phyloP scores from a whole-genome alignment of 2,329 filamentous ascomycete genomes.

The Aspergillus aculeatus region DNA sequence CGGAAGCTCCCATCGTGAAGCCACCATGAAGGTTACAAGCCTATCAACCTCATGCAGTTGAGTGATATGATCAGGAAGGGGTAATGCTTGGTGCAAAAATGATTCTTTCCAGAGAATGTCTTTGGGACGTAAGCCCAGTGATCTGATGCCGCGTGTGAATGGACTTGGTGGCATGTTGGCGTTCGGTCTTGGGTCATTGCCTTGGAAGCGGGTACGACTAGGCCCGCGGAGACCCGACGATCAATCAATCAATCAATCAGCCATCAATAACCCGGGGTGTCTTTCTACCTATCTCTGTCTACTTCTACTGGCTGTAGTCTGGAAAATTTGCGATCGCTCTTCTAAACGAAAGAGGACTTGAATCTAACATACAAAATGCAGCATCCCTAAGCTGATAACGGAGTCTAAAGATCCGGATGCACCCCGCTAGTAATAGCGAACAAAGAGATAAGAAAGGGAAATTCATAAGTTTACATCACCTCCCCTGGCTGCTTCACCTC shows the following conservation, averaged over 20 bases:
- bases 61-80: not conserved
- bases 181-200: constrained; percentile 13
- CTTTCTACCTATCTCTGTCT: not conserved
- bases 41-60: constrained; percentile 27
- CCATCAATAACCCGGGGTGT: not conserved
- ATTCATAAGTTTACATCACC: constrained; percentile 11
- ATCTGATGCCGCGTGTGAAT: constrained; percentile 11
- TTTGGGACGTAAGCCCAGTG: constrained; percentile 6
- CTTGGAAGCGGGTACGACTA: constrained; percentile 19
- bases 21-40: constrained; percentile 26
- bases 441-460: not conserved
- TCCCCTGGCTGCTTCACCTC: constrained; percentile 2
- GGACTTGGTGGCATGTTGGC: constrained; percentile 22
- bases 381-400: not conserved
- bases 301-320: not conserved
- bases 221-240: constrained; percentile 14
- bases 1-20: constrained; percentile 83
- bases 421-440: constrained; percentile 1
- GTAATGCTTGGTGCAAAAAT: not conserved
- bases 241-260: not conserved
- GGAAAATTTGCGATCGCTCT: not conserved
- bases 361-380: constrained; percentile 1
- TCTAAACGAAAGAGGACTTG: not conserved
- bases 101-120: not conserved
- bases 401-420: not conserved